Percentiles rank a stretch among this genome's conserved stretches.
phyloP scores from a whole-genome alignment of 2,329 filamentous ascomycete genomes.

The Acrocalymma vagum region DNA sequence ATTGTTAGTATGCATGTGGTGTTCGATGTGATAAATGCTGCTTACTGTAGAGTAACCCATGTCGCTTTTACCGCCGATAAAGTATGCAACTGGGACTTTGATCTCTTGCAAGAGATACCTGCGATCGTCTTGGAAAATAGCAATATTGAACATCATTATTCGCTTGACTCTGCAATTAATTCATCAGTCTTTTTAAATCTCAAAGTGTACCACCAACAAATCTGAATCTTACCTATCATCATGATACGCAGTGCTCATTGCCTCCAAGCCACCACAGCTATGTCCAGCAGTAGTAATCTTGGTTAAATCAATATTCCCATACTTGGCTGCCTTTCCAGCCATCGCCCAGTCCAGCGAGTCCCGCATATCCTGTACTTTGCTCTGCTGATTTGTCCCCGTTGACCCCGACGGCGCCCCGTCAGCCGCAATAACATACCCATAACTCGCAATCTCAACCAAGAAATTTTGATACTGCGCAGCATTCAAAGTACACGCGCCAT shows the following conservation, averaged over 20 bases:
- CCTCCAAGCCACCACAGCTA: slow-evolving; percentile 26
- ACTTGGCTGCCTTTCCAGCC: slow-evolving; percentile 24
- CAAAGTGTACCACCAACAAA: neutral
- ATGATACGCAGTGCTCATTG: slow-evolving; percentile 25
- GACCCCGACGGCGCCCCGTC: slow-evolving; percentile 21
- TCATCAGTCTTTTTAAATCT: no score
- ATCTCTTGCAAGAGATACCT: slow-evolving; percentile 27
- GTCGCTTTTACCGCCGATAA: slow-evolving; percentile 26
- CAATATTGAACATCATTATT: slow-evolving; percentile 30
- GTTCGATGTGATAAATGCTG: neutral
- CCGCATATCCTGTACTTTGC: slow-evolving; percentile 31
- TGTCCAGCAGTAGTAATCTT: slow-evolving; percentile 28
- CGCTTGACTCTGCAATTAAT: slow-evolving; percentile 26
- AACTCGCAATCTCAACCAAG: slow-evolving; percentile 26
- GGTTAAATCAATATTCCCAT: slow-evolving; percentile 25
- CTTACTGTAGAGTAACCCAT: slow-evolving; percentile 26
- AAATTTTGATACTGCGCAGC: slow-evolving; percentile 23
- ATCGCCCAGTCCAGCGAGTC: slow-evolving; percentile 27
- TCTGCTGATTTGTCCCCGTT: slow-evolving; percentile 12
- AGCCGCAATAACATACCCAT: slow-evolving; percentile 28
- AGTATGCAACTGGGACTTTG: slow-evolving; percentile 25
- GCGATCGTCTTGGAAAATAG: slow-evolving; percentile 26
- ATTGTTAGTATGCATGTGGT: neutral
- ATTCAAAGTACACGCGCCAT: slow-evolving; percentile 22
- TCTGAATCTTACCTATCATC: slow-evolving; percentile 12